Evolutionary conservation across 2,329 filamentous ascomycete species (phyloP), one percentile per base, ranked within the genome.

Genomic region (Macroventuria anomochaeta): DNA sequence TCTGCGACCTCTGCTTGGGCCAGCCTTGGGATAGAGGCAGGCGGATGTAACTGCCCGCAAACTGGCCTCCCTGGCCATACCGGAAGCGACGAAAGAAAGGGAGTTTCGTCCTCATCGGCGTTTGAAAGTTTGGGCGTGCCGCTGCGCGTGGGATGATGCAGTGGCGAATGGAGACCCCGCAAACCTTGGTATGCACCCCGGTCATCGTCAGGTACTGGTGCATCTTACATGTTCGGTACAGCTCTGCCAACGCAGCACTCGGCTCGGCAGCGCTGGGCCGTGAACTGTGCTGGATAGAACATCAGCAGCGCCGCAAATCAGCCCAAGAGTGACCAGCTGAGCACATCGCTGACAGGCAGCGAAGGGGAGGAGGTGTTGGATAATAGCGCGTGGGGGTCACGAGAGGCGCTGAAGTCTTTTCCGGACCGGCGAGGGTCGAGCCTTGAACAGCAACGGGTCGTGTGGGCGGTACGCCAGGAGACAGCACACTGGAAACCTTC

Each of bases 301-400:
- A 54, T 42, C 58, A 57, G 34, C 51, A 31, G 28, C 18, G 46
- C 21, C 40, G 21, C 33, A 33, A 20, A 21, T 40, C 39, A 36
- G 39, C 21, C 12, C 18, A 11, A 18, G 10, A 10, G 7, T 17
- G 32, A n/a, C 25, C 25, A 32, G 33, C 28, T 38, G 37, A 32
- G 36, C 18, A 28, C 34, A 8, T 40, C 33, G 51, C 43, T 49
- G 51, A 48, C 51, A 15, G 21, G 26, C 17, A 23, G 46, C 38
- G 25, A 36, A 36, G 49, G 17, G 49, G 17, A 32, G 50, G 57
- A 59, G 53, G 18, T 47, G 60, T 69, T 70, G 61, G 59, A 67
- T 73, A 73, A 73, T 73, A 61, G 58, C 69, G 71, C 70, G 71
- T 73, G 71, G 70, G 70, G 70, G 71, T 70, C 55, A 57, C 50